phyloP scores from a whole-genome alignment of 164 flowering plant genomes.

The Macadamia tetraphylla region DNA sequence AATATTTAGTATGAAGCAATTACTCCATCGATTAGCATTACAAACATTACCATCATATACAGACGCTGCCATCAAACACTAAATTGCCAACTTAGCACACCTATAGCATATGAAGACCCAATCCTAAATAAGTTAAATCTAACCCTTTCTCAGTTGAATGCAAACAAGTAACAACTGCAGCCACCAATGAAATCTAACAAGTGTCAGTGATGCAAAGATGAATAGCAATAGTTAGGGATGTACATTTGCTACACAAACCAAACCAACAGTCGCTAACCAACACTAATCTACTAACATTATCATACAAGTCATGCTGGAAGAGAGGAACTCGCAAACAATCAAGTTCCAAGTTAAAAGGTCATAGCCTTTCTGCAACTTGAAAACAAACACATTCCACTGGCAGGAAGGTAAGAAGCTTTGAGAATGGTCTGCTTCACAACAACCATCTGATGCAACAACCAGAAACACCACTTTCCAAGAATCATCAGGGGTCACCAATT shows the following conservation, averaged over 20 bases:
- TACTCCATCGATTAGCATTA: no score
- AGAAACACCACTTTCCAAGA: not conserved
- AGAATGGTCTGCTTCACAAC: not conserved
- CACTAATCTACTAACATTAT: not conserved
- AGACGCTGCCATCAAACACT: no score
- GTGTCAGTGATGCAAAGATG: no score
- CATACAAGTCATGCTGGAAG: slow-evolving; percentile 3
- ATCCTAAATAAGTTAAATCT: no score
- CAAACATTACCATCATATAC: no score
- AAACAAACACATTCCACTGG: not conserved
- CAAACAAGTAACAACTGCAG: no score
- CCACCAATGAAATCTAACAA: no score
- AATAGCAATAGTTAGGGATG: not conserved
- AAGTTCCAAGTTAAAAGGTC: not conserved
- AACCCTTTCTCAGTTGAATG: no score
- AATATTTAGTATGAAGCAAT: no score
- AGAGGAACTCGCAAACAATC: not conserved
- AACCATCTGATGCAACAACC: not conserved
- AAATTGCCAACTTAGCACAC: no score
- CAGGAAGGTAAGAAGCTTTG: no score
- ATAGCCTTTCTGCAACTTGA: not conserved
- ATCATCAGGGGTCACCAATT: slow-evolving; percentile 1
- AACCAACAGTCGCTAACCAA: not conserved
- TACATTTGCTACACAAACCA: slow-evolving; percentile 4
- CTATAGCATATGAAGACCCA: no score